Evolutionary conservation across 2,329 filamentous ascomycete species (phyloP).

Genomic region (Ophiostoma ips): DNA sequence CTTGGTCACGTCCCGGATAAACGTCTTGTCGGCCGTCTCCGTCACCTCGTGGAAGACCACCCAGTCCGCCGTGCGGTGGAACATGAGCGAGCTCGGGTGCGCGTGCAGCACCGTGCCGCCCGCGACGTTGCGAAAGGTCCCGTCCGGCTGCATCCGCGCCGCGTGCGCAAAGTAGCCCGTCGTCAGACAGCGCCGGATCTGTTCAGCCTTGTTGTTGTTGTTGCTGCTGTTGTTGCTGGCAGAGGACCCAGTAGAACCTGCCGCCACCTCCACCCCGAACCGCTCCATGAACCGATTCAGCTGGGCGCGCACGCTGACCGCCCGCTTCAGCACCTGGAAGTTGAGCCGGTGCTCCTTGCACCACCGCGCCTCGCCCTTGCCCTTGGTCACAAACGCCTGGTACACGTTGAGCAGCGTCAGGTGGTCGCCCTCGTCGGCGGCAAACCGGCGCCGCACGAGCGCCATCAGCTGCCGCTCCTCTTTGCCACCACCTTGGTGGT

Average conservation of each 20-base stretch:
- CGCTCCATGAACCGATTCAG: slow-evolving; percentile 76
- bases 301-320: slow-evolving; percentile 76
- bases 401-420: slow-evolving; percentile 90
- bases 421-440: slow-evolving; percentile 87
- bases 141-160: slow-evolving; percentile 86
- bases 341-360: slow-evolving; percentile 80
- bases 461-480: slow-evolving; percentile 59
- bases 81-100: slow-evolving; percentile 87
- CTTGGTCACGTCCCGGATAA: slow-evolving; percentile 82
- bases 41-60: slow-evolving; percentile 90
- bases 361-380: slow-evolving; percentile 71
- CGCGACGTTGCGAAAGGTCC: slow-evolving; percentile 74
- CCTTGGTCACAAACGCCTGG: slow-evolving; percentile 70
- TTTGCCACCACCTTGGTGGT: slow-evolving; percentile 44
- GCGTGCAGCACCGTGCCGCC: slow-evolving; percentile 67
- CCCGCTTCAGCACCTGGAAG: slow-evolving; percentile 67
- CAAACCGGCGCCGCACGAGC: slow-evolving; percentile 63
- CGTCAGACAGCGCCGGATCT: slow-evolving; percentile 73
- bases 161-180: slow-evolving; percentile 88
- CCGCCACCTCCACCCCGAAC: slow-evolving; percentile 58
- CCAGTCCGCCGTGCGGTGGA: slow-evolving; percentile 94
- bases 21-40: slow-evolving; percentile 78
- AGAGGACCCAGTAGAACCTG: too few species aligned
- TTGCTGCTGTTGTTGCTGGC: neutral
- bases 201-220: slow-evolving; percentile 35